phyloP scores from a whole-genome alignment of 768 basidiomycete species.

The Lyophyllum atratum region DNA sequence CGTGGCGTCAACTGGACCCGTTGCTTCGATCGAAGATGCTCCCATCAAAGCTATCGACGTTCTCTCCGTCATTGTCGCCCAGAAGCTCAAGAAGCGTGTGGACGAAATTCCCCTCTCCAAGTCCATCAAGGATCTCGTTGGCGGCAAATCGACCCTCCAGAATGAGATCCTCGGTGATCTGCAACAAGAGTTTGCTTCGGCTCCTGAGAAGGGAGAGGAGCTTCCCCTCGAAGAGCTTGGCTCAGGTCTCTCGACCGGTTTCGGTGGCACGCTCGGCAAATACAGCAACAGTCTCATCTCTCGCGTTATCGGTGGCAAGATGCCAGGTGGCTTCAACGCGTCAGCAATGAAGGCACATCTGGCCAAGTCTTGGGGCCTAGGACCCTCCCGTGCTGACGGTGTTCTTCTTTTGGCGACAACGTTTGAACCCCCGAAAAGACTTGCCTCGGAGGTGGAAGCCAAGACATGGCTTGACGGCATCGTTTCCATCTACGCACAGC shows the following conservation, averaged over 20 bases:
- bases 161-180: slow-evolving; percentile 98
- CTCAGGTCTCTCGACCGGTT: slow-evolving; percentile 77
- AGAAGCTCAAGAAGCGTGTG: slow-evolving; percentile 96
- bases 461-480: slow-evolving; percentile 92
- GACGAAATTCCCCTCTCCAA: slow-evolving; percentile 89
- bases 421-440: slow-evolving; percentile 91
- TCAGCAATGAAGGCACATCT: slow-evolving; percentile 89
- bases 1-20: slow-evolving; percentile 59
- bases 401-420: slow-evolving; percentile 91
- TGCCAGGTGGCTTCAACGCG: slow-evolving; percentile 98
- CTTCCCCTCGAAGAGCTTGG: slow-evolving; percentile 96
- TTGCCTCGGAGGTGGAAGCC: slow-evolving; percentile 88
- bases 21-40: slow-evolving; percentile 80
- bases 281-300: slow-evolving; percentile 90
- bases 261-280: slow-evolving; percentile 88
- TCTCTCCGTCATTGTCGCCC: slow-evolving; percentile 85
- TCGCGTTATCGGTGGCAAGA: slow-evolving; percentile 91
- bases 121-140: slow-evolving; percentile 97
- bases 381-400: slow-evolving; percentile 83
- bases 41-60: slow-evolving; percentile 92
- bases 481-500: slow-evolving; percentile 83
- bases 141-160: slow-evolving; percentile 97
- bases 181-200: slow-evolving; percentile 91
- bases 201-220: slow-evolving; percentile 98
- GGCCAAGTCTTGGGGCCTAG: slow-evolving; percentile 94